Conservation (phyloP, 2,329 filamentous ascomycete genomes). For the Curvularia spicifera region DNA sequence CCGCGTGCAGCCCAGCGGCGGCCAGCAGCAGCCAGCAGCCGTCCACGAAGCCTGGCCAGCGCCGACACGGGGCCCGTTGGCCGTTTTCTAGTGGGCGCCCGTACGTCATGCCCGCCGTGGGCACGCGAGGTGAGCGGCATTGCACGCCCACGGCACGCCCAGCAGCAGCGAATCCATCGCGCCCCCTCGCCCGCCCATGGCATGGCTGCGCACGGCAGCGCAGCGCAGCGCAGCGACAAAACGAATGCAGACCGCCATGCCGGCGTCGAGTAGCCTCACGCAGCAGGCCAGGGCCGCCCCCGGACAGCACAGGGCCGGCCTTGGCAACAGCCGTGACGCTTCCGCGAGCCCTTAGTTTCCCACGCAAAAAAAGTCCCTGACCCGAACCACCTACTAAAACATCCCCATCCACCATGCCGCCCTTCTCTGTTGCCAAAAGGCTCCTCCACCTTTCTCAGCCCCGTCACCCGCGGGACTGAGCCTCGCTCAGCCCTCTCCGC, state of each 20-base stretch:
- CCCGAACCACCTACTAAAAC: conserved; percentile 43
- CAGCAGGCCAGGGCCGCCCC: too few relatives aligned
- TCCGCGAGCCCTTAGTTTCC: conserved; percentile 21
- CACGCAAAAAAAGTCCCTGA: conserved; percentile 42
- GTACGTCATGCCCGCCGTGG: conserved; percentile 22
- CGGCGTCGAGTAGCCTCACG: too few relatives aligned
- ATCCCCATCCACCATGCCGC: conserved; percentile 48
- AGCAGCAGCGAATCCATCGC: too few relatives aligned
- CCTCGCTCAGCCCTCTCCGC: conserved; percentile 32
- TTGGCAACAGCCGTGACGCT: conserved; percentile 24
- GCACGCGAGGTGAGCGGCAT: too few relatives aligned
- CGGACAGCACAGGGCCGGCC: conserved; percentile 12
- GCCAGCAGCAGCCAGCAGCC: conserved; percentile 2
- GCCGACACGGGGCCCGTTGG: conserved; percentile 38
- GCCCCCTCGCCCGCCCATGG: too few relatives aligned
- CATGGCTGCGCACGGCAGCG: too few relatives aligned
- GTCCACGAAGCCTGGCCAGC: conserved; percentile 24
- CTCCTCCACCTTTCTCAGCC: conserved; percentile 55
- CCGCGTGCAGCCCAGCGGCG: not conserved
- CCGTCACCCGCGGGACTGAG: conserved; percentile 60
- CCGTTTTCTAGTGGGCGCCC: conserved; percentile 40
- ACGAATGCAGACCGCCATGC: too few relatives aligned
- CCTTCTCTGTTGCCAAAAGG: conserved; percentile 51
- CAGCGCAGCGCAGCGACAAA: too few relatives aligned
- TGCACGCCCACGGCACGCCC: too few relatives aligned